phyloP scores from a whole-genome alignment of 1,284 basidiomycete species.

The Trametes polyzona region DNA sequence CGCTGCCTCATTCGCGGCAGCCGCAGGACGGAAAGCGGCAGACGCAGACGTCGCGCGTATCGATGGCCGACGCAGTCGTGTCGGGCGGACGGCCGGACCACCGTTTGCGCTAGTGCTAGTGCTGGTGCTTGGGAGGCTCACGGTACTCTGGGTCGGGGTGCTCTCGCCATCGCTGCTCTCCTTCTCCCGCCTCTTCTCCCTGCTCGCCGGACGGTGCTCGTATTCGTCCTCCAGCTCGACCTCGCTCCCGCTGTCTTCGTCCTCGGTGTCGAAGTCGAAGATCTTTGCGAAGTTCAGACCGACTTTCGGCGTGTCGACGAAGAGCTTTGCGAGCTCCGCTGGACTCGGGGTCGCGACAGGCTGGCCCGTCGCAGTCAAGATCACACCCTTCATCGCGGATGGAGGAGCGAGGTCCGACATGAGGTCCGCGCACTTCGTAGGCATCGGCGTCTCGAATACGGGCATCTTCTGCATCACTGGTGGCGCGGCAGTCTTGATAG shows the following conservation, averaged over 20 bases:
- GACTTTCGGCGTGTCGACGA: slow-evolving; percentile 65
- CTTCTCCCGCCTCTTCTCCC: slow-evolving; percentile 12
- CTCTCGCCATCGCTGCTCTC: slow-evolving; percentile 29
- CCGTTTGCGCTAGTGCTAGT: slow-evolving; percentile 2
- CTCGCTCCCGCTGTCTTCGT: slow-evolving; percentile 37
- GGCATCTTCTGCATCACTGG: slow-evolving; percentile 36
- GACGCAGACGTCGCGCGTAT: slow-evolving; percentile 32
- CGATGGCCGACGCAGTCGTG: slow-evolving; percentile 38
- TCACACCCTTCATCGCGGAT: slow-evolving; percentile 82
- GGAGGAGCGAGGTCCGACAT: slow-evolving; percentile 38
- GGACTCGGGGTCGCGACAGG: slow-evolving; percentile 69
- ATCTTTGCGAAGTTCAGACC: slow-evolving; percentile 75
- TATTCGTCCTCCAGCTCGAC: slow-evolving; percentile 30
- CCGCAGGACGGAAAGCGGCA: slow-evolving; percentile 8
- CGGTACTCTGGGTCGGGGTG: slow-evolving; percentile 28
- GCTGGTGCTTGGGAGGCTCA: background rate
- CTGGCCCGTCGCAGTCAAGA: slow-evolving; percentile 76
- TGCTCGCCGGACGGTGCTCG: slow-evolving; percentile 24
- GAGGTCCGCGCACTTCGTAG: slow-evolving; percentile 24
- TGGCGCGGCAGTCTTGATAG: slow-evolving; percentile 20
- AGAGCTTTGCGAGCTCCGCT: slow-evolving; percentile 62
- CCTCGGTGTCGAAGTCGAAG: slow-evolving; percentile 60
- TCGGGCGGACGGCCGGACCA: slow-evolving; percentile 26
- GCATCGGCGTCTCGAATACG: slow-evolving; percentile 46
- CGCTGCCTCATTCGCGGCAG: slow-evolving; percentile 13